Evolutionary conservation across 352 stramenopile genomes (phyloP), one percentile per base, ranked within the genome.

Genomic region (Aphanomyces euteiches): DNA sequence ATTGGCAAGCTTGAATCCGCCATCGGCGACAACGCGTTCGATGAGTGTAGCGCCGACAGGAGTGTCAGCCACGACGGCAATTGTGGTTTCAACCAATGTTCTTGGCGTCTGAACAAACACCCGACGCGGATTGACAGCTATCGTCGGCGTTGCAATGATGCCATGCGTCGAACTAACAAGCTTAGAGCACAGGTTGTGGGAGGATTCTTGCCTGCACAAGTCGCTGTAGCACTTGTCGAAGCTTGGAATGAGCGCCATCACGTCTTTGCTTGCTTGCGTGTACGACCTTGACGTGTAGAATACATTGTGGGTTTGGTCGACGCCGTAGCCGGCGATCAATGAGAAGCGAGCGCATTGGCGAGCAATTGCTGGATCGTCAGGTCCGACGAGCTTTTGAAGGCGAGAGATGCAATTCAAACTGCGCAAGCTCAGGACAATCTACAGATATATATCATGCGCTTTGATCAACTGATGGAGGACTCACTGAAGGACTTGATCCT

Each of bases 81-180:
- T 13, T 36, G 64, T 70, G 15, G 64, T 70, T 50, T 70, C 64
- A 10, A 70, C 64, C 19, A 70, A 50, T 8, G 64, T 70, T 10
- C 53, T 34, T 2, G 64, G 64, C 3, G 64, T 70, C 63, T 37
- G 15, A 5, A 38, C 45, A 17, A 47, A 63, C 15, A 41, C 19
- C 15, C 56, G 39, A 38, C 57, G 57, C 57, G 3, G 57, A 43
- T 45, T 34, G 56, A 10, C 5, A 10, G 5, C 53, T 0, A 34
- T 37, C 17, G 17, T 40, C 6, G 28, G 17, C 37, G 4, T n/a
- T 19, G 4, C 5, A 64, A 40, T 21, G 28, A 28, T 60, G 39
- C 21, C 56, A 47, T 36, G 56, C 4, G 21, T 64, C 7, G 4
- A 40, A 8, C 37, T 5, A 13, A 5, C 28, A 41, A 47, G 13